Evolutionary conservation across 2,329 filamentous ascomycete genomes (phyloP).

Genomic region (Aspergillus neoniger): DNA sequence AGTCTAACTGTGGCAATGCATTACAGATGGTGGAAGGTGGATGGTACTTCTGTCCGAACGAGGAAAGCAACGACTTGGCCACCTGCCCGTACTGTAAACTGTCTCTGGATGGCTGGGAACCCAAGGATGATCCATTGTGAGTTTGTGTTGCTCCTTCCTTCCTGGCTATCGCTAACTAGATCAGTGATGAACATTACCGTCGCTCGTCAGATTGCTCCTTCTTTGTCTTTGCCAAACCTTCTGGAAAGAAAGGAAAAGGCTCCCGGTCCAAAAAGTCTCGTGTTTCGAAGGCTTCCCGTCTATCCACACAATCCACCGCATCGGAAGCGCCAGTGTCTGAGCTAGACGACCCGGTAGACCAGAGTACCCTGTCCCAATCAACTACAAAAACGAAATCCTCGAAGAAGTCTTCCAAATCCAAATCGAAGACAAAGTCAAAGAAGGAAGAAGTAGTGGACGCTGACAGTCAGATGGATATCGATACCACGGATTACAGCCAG

Average conservation of each 20-base stretch:
- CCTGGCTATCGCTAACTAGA: slow-evolving; percentile 18
- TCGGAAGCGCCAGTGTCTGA: slow-evolving; percentile 49
- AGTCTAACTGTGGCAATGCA: slow-evolving; percentile 18
- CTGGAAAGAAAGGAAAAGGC: slow-evolving; percentile 60
- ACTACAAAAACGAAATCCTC: slow-evolving; percentile 57
- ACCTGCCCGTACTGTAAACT: slow-evolving; percentile 90
- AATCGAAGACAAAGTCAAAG: slow-evolving; percentile 42
- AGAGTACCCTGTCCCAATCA: slow-evolving; percentile 55
- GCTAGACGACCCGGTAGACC: slow-evolving; percentile 56
- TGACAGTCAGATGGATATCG: slow-evolving; percentile 32
- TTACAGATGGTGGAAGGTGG: slow-evolving; percentile 80
- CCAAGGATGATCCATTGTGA: slow-evolving; percentile 82
- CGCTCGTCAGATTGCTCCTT: slow-evolving; percentile 80
- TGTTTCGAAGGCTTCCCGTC: slow-evolving; percentile 69
- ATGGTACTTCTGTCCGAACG: slow-evolving; percentile 87
- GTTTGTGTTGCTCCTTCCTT: slow-evolving; percentile 39
- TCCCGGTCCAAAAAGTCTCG: slow-evolving; percentile 56
- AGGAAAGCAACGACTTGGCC: slow-evolving; percentile 82
- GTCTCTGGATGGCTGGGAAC: slow-evolving; percentile 92
- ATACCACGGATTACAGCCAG: slow-evolving; percentile 27
- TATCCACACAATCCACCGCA: slow-evolving; percentile 56
- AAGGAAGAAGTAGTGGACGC: slow-evolving; percentile 49
- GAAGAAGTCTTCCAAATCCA: slow-evolving; percentile 42
- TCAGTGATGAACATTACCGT: slow-evolving; percentile 79
- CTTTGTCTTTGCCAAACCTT: slow-evolving; percentile 64